Percentiles rank a stretch among this genome's conserved stretches.
Conservation (phyloP, 2,329 filamentous ascomycete species). For the Penicillium sclerotiorum region DNA sequence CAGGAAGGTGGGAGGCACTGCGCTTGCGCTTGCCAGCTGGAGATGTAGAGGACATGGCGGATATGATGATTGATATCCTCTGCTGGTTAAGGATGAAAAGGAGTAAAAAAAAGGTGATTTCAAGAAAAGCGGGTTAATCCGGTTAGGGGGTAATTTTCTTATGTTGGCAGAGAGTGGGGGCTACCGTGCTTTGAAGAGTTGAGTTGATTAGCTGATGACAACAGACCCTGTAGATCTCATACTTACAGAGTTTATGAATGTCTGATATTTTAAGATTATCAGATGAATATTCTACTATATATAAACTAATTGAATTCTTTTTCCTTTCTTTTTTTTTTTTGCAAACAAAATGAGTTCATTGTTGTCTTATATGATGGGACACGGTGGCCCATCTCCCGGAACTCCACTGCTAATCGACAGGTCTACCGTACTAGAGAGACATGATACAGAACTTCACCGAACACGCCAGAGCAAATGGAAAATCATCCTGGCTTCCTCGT, state of each 20-base stretch:
- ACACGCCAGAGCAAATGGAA: too few relatives aligned
- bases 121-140: conserved; percentile 8
- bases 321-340: too few relatives aligned
- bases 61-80: neutral
- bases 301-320: too few relatives aligned
- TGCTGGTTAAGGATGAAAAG: conserved; percentile 2
- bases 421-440: conserved; percentile 6
- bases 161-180: conserved; percentile 11
- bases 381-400: conserved; percentile 6
- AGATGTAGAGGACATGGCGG: conserved; percentile 62
- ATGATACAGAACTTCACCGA: neutral
- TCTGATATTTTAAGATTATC: too few relatives aligned
- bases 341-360: too few relatives aligned
- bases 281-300: too few relatives aligned
- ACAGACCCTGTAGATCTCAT: conserved; percentile 3
- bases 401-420: conserved; percentile 23
- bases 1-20: conserved; percentile 49
- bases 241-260: too few relatives aligned
- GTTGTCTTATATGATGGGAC: neutral
- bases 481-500: too few relatives aligned
- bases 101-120: conserved; percentile 10
- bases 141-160: conserved; percentile 21
- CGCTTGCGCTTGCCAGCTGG: conserved; percentile 78
- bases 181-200: neutral
- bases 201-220: neutral